Base-by-base conservation (phyloP, 1,139 yeast species). In the Lodderomyces jiufengensis region DNA sequence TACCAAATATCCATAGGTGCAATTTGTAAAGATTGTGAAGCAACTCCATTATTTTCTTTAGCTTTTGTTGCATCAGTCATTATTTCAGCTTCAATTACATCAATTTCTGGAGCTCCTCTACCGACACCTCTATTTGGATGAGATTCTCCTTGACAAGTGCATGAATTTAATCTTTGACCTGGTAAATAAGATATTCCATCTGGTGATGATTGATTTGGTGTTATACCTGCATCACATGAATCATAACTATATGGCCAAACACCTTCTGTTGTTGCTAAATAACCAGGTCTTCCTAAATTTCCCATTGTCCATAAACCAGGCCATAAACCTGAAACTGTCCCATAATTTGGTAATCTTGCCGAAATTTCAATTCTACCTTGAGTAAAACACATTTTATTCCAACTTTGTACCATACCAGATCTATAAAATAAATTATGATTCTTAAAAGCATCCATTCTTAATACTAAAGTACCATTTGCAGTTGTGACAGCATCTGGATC, bases 231-330 rank as follows among this genome's bases (percentile, higher is more conserved):
- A 66, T 86, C 95, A 63, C 95, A 86, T 13, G 75, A 60, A 28
- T 79, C 77, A 54, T 86, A 86, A n/a, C 87, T 70, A 52, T 85
- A 86, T 3, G 95, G 95, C 95, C 95, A 86, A 10, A 84, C 81
- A 29, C 95, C 95, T 31, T 84, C 92, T 3, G 95, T 76, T 7
- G 86, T 60, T 3, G 90, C 88, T 54, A 78, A 55, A 55, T 73
- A 85, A 9, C 95, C 95, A 0, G 95, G 87, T 48, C 95, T 73
- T 22, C 84, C 95, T 41, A 86, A 64, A 50, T 86, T 86, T 32
- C 95, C 95, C 72, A 86, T 70, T 2, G 92, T 73, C 95, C 95
- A 86, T 38, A 84, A 55, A 61, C 95, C 95, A 1, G 95, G 95
- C 95, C 95, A 86, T 39, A 85, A 63, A 29, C 95, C 95, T 8